Percentiles rank a stretch among this genome's conserved stretches.
Evolutionary conservation across 495 filamentous ascomycete genomes (phyloP).

Genomic region (Corynascus novoguineensis): DNA sequence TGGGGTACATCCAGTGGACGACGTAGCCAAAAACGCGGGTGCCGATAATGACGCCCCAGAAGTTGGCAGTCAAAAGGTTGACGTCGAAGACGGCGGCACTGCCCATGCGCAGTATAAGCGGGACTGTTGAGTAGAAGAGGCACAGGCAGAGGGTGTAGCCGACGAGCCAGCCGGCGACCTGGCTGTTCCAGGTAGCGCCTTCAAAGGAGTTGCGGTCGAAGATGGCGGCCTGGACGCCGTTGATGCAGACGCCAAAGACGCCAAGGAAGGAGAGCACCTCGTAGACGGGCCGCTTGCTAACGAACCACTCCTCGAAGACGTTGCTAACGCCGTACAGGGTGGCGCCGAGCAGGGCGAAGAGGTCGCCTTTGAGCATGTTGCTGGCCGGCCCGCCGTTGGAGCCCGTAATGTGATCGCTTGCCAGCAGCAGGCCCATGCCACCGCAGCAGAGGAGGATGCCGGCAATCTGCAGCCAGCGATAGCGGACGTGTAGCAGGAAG

Average conservation of each 20-base stretch:
- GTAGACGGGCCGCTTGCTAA: slow-evolving; percentile 78
- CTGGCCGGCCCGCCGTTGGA: slow-evolving; percentile 54
- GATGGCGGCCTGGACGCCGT: slow-evolving; percentile 81
- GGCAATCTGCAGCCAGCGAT: slow-evolving; percentile 72
- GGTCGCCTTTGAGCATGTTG: slow-evolving; percentile 84
- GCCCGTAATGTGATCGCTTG: slow-evolving; percentile 76
- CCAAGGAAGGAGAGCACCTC: slow-evolving; percentile 90
- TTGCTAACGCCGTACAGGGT: slow-evolving; percentile 90
- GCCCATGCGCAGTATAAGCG: slow-evolving; percentile 79
- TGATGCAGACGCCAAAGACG: slow-evolving; percentile 85
- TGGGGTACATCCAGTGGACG: slow-evolving; percentile 88
- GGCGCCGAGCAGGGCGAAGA: slow-evolving; percentile 84
- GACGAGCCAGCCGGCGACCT: slow-evolving; percentile 71
- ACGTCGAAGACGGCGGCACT: slow-evolving; percentile 96
- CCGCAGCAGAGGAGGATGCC: slow-evolving; percentile 90
- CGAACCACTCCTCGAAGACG: slow-evolving; percentile 87
- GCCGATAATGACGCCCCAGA: slow-evolving; percentile 93
- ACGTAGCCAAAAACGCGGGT: slow-evolving; percentile 72
- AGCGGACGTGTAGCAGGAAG: slow-evolving; percentile 75
- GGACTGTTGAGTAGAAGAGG: slow-evolving; percentile 82
- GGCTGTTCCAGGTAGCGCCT: slow-evolving; percentile 58
- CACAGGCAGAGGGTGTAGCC: slow-evolving; percentile 80
- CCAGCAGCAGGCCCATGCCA: slow-evolving; percentile 85
- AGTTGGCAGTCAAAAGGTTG: slow-evolving; percentile 86
- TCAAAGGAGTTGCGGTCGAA: slow-evolving; percentile 75